Percentiles rank a stretch among this genome's conserved stretches.
Evolutionary conservation across 805 yeast genomes (phyloP).

Genomic region (Metschnikowia henanensis): DNA sequence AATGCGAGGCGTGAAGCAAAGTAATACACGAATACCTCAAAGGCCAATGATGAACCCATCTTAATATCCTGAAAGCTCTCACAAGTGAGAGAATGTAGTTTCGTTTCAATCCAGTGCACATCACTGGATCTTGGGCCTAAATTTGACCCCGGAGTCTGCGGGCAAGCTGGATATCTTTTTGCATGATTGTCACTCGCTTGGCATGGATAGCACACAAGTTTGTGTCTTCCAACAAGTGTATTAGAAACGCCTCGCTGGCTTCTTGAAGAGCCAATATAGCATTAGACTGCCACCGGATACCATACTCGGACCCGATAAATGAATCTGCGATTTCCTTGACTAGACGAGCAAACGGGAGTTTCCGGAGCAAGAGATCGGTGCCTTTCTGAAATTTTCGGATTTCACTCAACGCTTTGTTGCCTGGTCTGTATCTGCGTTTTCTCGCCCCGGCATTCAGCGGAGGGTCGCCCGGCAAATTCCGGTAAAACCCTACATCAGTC

Average conservation of each 20-base stretch:
- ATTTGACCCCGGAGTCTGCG: constrained; percentile 66
- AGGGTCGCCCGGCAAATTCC: constrained; percentile 59
- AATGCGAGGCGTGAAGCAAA: too few species aligned
- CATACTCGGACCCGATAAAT: constrained; percentile 52
- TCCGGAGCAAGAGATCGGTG: constrained; percentile 65
- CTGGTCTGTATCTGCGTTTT: constrained; percentile 53
- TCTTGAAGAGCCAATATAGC: constrained; percentile 79
- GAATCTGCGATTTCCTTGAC: constrained; percentile 73
- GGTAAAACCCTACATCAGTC: constrained; percentile 36
- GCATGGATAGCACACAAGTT: constrained; percentile 79
- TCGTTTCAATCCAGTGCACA: neutral
- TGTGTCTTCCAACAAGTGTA: constrained; percentile 74
- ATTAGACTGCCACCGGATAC: constrained; percentile 75
- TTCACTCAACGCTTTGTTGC: constrained; percentile 65
- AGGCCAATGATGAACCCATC: neutral
- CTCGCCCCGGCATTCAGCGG: constrained; percentile 24
- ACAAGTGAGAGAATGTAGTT: neutral
- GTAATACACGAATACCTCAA: too few species aligned
- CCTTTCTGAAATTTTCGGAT: constrained; percentile 66
- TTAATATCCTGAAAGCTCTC: neutral
- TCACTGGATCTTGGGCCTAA: constrained; percentile 1
- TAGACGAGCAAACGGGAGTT: constrained; percentile 75
- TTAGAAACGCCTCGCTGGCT: constrained; percentile 76
- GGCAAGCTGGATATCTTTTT: constrained; percentile 78
- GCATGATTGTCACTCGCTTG: constrained; percentile 82